Base-by-base conservation (phyloP, 2,329 filamentous ascomycete species). In the Colletotrichum simmondsii region DNA sequence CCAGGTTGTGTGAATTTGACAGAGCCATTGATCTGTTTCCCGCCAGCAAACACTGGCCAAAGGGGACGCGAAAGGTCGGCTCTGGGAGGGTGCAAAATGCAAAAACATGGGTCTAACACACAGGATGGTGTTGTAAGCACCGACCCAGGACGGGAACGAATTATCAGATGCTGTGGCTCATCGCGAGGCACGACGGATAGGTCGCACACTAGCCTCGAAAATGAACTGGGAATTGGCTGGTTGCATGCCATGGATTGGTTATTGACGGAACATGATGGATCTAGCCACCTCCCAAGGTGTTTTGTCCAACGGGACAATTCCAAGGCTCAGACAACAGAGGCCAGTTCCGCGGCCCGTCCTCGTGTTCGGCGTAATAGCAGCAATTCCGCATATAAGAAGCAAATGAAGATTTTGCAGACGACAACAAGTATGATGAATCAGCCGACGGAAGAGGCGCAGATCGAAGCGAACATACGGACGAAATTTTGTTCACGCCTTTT, bases 131-230 rank as follows among this genome's bases (percentile, higher is more conserved):
- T 63, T 59, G 57, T 57, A 62, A 56, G 63, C 62, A 66, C 63
- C 63, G 26, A 53, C 30, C 52, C 52, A 24, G 68, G 28, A 53
- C 30, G 63, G 52, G 52, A 72, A 73, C 59, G 46, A 42, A 28
- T 61, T 72, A 67, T 72, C 52, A 67, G 62, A 72, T 58, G 30
- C 61, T 26, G 63, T 68, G 59, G 42, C 42, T 49, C 42, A 49
- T 49, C 42, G 42, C 42, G 19, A 30, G 37, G 42, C 57, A 58
- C 30, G 24, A 30, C 53, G 56, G 56, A 63, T 58, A n/a, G 28
- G 71, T 63, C 62, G 59, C 16, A 68, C 68, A 35, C n/a, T 37
- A 49, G 26, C 42, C 24, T 62, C 58, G 56, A 52, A 62, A 71
- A 56, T 35, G 24, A 57, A 57, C 49, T 11, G 5, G 46, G 32